phyloP scores from a whole-genome alignment of 441 rosid species.

The Dalechampia spathulata region DNA sequence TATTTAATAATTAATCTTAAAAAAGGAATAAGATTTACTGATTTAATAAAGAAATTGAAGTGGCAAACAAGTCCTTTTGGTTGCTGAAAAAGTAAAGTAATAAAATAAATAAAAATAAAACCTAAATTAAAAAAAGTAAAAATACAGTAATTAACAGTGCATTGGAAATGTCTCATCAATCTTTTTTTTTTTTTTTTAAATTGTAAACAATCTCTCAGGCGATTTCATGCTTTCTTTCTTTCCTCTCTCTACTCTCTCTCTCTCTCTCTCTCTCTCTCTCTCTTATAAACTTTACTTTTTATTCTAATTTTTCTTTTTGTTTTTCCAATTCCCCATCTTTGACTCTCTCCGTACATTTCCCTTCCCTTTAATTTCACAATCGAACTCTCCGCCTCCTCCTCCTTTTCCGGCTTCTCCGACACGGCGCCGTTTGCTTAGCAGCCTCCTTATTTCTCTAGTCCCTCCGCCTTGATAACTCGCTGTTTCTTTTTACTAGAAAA shows the following conservation, averaged over 20 bases:
- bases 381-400: background rate
- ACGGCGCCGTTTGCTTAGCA: too few species aligned
- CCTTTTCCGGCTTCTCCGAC: background rate
- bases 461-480: background rate
- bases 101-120: background rate
- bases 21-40: too few species aligned
- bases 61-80: background rate
- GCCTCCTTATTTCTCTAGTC: background rate
- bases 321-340: conserved; percentile 28
- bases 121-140: background rate
- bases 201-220: background rate
- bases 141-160: background rate
- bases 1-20: too few species aligned
- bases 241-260: too few species aligned
- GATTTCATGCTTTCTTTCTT: conserved; percentile 9
- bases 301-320: background rate
- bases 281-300: conserved; percentile 1
- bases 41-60: background rate
- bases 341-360: conserved; percentile 25
- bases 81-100: background rate
- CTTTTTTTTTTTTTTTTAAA: too few species aligned
- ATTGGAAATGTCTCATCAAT: conserved; percentile 28
- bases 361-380: conserved; percentile 1
- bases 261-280: too few species aligned
- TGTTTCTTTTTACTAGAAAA: background rate